phyloP scores from a whole-genome alignment of 306 rosid species.

The Calophaca sinica region DNA sequence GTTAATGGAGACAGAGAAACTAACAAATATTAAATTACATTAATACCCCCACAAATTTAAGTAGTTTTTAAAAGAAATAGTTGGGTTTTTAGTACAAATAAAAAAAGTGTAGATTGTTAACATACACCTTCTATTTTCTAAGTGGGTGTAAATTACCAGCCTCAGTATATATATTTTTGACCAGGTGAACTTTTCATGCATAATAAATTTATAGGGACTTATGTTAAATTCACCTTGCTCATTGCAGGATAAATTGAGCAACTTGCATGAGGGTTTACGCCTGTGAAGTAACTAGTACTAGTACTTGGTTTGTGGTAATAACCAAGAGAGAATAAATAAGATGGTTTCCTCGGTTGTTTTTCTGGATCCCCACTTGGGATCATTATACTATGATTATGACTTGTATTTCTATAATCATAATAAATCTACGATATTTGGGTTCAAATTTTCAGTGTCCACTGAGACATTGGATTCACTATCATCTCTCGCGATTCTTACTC shows the following conservation, averaged over 20 bases:
- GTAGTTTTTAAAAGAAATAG: too few relatives aligned
- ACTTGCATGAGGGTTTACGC: neutral
- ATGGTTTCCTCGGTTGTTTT: neutral
- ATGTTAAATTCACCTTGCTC: conserved; percentile 1
- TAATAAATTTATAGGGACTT: too few relatives aligned
- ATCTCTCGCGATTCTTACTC: neutral
- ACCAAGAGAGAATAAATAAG: conserved; percentile 34
- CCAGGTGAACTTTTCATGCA: too few relatives aligned
- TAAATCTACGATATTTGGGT: neutral
- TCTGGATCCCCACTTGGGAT: conserved; percentile 19
- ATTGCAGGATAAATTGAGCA: conserved; percentile 38
- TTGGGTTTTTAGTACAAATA: too few relatives aligned
- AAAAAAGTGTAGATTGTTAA: too few relatives aligned
- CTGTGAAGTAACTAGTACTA: neutral
- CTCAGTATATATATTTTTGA: too few relatives aligned
- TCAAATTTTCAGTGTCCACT: neutral
- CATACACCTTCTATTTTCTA: too few relatives aligned
- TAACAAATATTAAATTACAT: too few relatives aligned
- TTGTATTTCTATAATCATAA: neutral
- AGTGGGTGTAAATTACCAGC: too few relatives aligned
- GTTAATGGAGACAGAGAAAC: too few relatives aligned
- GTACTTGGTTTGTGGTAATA: conserved; percentile 10
- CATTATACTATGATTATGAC: neutral
- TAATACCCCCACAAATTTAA: too few relatives aligned
- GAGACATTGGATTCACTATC: neutral